Conservation (phyloP, 441 rosid genomes). For the Dalechampia spathulata region DNA sequence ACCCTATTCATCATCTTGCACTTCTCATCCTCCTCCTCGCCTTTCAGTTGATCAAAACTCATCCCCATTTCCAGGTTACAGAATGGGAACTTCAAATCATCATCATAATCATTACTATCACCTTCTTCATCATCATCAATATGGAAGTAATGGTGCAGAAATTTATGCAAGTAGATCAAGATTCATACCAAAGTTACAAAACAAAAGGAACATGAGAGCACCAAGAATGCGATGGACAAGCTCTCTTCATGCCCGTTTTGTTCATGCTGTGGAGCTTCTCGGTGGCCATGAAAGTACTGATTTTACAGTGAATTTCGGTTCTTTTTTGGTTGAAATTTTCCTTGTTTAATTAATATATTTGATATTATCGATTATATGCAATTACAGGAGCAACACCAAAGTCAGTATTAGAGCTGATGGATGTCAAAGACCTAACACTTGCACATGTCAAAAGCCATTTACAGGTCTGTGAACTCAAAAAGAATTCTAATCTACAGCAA, state of each 20-base stretch:
- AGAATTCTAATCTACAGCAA: no score
- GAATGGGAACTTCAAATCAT: constrained; percentile 10
- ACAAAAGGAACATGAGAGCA: constrained; percentile 74
- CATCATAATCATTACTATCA: constrained; percentile 16
- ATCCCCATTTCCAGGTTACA: constrained; percentile 4
- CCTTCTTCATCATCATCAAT: constrained; percentile 16
- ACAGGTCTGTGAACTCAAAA: no score
- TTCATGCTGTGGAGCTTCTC: constrained; percentile 79
- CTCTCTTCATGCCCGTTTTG: constrained; percentile 72
- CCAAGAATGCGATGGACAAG: constrained; percentile 92
- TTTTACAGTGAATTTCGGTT: background rate
- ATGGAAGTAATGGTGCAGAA: constrained; percentile 32
- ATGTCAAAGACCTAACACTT: constrained; percentile 74
- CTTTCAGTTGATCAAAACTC: background rate
- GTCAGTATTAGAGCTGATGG: constrained; percentile 86
- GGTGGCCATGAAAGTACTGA: constrained; percentile 87
- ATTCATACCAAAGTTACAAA: constrained; percentile 51
- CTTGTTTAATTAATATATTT: background rate
- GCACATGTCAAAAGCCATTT: constrained; percentile 88
- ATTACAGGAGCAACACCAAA: constrained; percentile 75
- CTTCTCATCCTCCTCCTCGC: constrained; percentile 10
- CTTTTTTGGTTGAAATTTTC: background rate
- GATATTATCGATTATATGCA: background rate
- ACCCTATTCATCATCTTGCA: constrained; percentile 27
- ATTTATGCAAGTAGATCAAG: constrained; percentile 50